Base-by-base conservation (phyloP, 257 asterid species). In the Nicotiana benthamiana region DNA sequence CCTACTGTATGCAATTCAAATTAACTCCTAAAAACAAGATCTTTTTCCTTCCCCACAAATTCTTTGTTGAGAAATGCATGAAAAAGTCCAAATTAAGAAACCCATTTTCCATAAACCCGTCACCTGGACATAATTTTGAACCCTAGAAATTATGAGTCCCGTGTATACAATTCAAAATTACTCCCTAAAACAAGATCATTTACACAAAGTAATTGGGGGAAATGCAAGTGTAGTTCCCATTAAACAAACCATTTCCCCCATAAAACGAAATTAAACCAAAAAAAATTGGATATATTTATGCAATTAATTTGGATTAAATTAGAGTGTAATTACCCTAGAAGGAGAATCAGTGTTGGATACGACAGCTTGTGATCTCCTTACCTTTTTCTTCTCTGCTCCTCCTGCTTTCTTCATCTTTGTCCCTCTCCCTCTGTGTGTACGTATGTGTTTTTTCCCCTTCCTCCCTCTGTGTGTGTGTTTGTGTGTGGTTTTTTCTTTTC, bases 331-430 rank as follows among this genome's bases (percentile, higher is more conserved):
- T 83, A 93, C 98, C 96, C 83, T 92, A 82, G 91, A 90, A 83
- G 97, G 92, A 26, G 88, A 62, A 30, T 91, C 93, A 76, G 88
- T 7, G 67, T 85, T 64, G 83, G 93, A 85, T 91, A 61, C 84
- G 76, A 82, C 85, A 70, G 30, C 82, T 67, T 32, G 82, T 1
- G 97, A 88, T 84, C 95, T 93, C 30, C 98, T 89, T 64, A 88
- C 89, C 79, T 89, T 84, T 92, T 92, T 94, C 84, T 92, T 94
- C 79, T 94, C 97, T 77, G 88, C 89, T 77, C 93, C 96, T 48
- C 95, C 85, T 51, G 91, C 75, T 84, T 90, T 92, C 93, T 92
- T 92, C 97, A 91, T 94, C 63, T 79, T 84, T 40, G 43, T 63
- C 65, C 40, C 72, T 13, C 59, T 77, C 64, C 43, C 75, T 52